Evolutionary conservation across 2,329 filamentous ascomycete genomes (phyloP), one percentile per base, ranked within the genome.

Genomic region (Calonectria pauciramosa): DNA sequence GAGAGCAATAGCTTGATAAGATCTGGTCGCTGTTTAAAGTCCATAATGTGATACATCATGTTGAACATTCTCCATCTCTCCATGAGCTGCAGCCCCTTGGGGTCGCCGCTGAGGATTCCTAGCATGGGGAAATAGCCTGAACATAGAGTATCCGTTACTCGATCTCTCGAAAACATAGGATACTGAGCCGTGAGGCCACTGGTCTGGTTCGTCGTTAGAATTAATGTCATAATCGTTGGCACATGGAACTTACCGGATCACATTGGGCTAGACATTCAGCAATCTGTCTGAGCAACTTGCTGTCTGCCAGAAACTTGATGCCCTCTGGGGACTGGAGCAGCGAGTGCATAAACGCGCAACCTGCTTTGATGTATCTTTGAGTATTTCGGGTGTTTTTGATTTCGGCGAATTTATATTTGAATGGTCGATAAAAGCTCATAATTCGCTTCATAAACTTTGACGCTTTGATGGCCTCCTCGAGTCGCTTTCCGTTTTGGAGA

Each of bases 21-120:
- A 83, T 99, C 97, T 59, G 96, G 95, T 3, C 97, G 94, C 84
- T 97, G 94, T 80, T 94, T 95, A 56, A 98, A 89, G 82, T 99
- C 96, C 72, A 98, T 91, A 75, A 99, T 98, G 85, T 99, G 97
- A 83, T 99, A 99, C 89, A 99, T 97, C 95, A 99, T 99, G 85
- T 99, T 99, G 86, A 98, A 96, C 90, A 99, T 97, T 80, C 96
- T 95, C 96, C 97, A 99, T 80, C 95, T 90, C 83, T 99, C 96
- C 82, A 99, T 91, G 86, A 99, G 96, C 75, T 94, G 92, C 30
- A 99, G 89, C 0, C 97, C 97, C 79, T 94, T 95, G 0, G 91
- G 87, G 80, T 98, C 95, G 68, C 93, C 93, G 80, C 94, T 99
- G 72, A 99, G 86, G 14, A 95, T 93, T 10, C 97, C 97, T 2